Evolutionary conservation across 495 filamentous ascomycete species (phyloP), one percentile per base, ranked within the genome.

Genomic region (Penicillium maclennaniae): DNA sequence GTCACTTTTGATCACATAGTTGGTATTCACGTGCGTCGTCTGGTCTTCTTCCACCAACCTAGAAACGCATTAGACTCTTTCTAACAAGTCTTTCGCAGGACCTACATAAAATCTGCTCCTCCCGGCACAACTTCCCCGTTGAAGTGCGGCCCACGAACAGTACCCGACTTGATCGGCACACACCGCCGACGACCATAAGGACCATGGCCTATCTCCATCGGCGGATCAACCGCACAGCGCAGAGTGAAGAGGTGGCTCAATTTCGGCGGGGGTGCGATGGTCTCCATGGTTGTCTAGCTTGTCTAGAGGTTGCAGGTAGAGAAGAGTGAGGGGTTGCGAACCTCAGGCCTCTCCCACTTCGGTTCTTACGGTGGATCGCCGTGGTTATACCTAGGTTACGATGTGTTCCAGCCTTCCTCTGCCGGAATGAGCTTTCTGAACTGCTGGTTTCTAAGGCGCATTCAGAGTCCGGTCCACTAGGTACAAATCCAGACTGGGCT

Each of bases 21-120:
- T 66, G 9, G 66, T 66, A 39, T 68, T 64, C 16, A 66, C 66
- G 56, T 68, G 66, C 7, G 60, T 60, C 5, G 66, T 66, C 26
- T 63, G 58, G 25, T 68, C 37, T 16, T 63, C 58, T 27, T 66
- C 66, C 0, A 66, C 66, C 6, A 66, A 36, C 66, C 66, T 68
- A n/a, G 1, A 34, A 34, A 7, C 31, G 37, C 49, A 34, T 45
- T 8, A 46, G 39, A 20, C 7, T 2, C 8, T 0, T 28, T 23
- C 14, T 7, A 15, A 1, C 12, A 9, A 49, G 12, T 8, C 9
- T 16, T 7, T 31, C 6, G 12, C 21, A 26, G 16, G 38, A 43
- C 34, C 26, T 54, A 68, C 65, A 68, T 68, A 12, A 66, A 68
- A 50, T 68, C 65, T 14, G 62, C 65, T 0, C 62, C 65, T n/a